Evolutionary conservation across 495 filamentous ascomycete genomes (phyloP).

Genomic region (Penicillium macrosclerotiorum): DNA sequence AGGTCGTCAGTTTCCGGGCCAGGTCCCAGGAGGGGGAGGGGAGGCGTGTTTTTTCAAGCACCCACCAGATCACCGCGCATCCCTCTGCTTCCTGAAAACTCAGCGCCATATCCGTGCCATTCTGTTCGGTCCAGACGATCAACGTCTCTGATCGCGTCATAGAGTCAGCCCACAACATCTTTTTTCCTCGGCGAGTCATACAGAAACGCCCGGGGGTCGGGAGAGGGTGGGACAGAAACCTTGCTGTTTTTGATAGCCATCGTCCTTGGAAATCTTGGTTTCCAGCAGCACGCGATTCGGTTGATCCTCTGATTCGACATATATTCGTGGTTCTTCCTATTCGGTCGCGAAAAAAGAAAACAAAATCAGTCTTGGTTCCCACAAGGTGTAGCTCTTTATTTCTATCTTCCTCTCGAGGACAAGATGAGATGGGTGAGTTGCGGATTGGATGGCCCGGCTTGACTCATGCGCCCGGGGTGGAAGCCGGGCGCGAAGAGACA

Average conservation of each 20-base stretch:
- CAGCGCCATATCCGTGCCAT: constrained; percentile 91
- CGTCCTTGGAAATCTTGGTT: constrained; percentile 85
- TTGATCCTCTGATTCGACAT: constrained; percentile 91
- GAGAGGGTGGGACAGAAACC: constrained; percentile 54
- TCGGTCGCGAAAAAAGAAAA: neutral
- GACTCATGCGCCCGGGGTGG: constrained; percentile 18
- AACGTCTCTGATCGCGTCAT: constrained; percentile 69
- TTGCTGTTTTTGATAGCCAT: constrained; percentile 98
- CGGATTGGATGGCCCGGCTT: neutral
- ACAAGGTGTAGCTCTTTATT: no score
- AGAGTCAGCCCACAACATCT: constrained; percentile 24
- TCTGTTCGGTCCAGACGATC: constrained; percentile 93
- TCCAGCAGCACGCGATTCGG: constrained; percentile 79
- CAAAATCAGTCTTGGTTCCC: no score
- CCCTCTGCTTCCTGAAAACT: constrained; percentile 98
- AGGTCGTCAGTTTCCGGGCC: no score
- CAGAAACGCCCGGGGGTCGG: constrained; percentile 2
- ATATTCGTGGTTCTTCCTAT: constrained; percentile 80
- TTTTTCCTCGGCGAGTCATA: constrained; percentile 7
- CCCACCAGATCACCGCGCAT: constrained; percentile 86
- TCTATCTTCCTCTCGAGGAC: no score
- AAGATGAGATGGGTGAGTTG: constrained; percentile 2
- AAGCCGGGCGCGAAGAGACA: constrained; percentile 9
- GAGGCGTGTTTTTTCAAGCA: neutral
- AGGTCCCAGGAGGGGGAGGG: no score